Percentiles rank a stretch among this genome's conserved stretches.
phyloP scores from a whole-genome alignment of 805 yeast genomes.

The Scheffersomyces ergatensis region DNA sequence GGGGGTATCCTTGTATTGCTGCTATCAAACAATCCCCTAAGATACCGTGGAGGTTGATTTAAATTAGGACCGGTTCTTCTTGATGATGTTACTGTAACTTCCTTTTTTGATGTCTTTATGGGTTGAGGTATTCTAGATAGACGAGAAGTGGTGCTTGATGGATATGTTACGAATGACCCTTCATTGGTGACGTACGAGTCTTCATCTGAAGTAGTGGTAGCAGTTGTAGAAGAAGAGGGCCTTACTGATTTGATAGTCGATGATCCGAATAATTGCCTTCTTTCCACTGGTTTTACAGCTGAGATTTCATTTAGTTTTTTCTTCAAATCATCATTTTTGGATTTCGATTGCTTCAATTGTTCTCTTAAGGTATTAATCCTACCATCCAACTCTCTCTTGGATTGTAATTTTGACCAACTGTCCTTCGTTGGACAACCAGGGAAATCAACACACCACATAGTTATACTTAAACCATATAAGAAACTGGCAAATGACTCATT shows the following conservation, averaged over 20 bases:
- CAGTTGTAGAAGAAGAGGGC: background rate
- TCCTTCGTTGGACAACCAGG: conserved; percentile 37
- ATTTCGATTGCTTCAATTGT: conserved; percentile 15
- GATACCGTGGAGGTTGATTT: conserved; percentile 42
- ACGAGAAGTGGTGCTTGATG: conserved; percentile 7
- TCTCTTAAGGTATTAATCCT: conserved; percentile 19
- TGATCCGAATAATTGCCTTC: background rate
- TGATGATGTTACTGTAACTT: conserved; percentile 1
- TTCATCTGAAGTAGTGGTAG: conserved; percentile 10
- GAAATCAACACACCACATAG: conserved; percentile 87
- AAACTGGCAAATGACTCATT: conserved; percentile 80
- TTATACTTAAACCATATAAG: conserved; percentile 75
- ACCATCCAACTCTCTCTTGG: conserved; percentile 16
- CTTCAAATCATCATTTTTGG: conserved; percentile 22
- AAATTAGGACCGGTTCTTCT: conserved; percentile 31
- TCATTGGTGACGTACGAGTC: conserved; percentile 25
- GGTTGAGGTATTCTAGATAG: conserved; percentile 22
- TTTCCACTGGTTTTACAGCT: background rate
- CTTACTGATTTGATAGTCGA: background rate
- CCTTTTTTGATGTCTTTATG: background rate
- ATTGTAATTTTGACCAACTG: conserved; percentile 29
- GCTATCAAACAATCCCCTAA: conserved; percentile 35
- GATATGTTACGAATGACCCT: conserved; percentile 25
- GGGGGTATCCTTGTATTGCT: conserved; percentile 2
- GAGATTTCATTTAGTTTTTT: conserved; percentile 11